Conservation (phyloP, 257 asterid genomes). For the Lycium barbarum region DNA sequence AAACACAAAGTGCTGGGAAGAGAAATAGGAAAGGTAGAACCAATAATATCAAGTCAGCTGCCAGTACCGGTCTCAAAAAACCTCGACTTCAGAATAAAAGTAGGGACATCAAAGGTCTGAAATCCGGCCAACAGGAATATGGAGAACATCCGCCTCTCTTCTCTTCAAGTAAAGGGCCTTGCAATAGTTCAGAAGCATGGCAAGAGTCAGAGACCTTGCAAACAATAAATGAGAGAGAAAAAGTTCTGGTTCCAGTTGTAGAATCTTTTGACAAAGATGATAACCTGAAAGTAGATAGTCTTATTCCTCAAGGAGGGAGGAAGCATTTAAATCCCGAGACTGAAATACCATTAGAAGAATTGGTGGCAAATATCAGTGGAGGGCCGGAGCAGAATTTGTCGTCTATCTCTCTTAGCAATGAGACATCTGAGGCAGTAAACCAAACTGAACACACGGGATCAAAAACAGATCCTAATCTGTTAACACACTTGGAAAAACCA, state of each 20-base stretch:
- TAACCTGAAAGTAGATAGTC: constrained; percentile 43
- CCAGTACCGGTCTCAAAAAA: constrained; percentile 36
- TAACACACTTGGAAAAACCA: constrained; percentile 44
- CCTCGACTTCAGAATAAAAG: constrained; percentile 40
- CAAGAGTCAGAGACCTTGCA: constrained; percentile 42
- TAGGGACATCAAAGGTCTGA: constrained; percentile 41
- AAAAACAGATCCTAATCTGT: constrained; percentile 45
- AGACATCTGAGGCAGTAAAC: constrained; percentile 43
- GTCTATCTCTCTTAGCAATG: constrained; percentile 41
- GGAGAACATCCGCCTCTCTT: constrained; percentile 6
- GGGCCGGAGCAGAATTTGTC: constrained; percentile 53
- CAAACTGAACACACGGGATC: constrained; percentile 44
- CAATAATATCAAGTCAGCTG: constrained; percentile 37
- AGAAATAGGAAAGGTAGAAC: constrained; percentile 58
- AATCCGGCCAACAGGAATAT: constrained; percentile 28
- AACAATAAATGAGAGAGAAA: constrained; percentile 42
- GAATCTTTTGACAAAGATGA: constrained; percentile 45
- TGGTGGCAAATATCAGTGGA: constrained; percentile 68
- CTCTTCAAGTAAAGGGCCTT: constrained; percentile 31
- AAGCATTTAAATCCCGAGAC: constrained; percentile 37
- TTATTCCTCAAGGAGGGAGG: constrained; percentile 39
- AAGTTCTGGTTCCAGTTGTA: constrained; percentile 38
- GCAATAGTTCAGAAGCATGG: constrained; percentile 36
- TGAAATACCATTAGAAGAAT: constrained; percentile 34
- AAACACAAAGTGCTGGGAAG: constrained; percentile 60